These are phyloP conservation scores for Alternaria conjuncta DNA, from an alignment of 2,329 filamentous ascomycete species.

Conservation along the genomic window DNA sequence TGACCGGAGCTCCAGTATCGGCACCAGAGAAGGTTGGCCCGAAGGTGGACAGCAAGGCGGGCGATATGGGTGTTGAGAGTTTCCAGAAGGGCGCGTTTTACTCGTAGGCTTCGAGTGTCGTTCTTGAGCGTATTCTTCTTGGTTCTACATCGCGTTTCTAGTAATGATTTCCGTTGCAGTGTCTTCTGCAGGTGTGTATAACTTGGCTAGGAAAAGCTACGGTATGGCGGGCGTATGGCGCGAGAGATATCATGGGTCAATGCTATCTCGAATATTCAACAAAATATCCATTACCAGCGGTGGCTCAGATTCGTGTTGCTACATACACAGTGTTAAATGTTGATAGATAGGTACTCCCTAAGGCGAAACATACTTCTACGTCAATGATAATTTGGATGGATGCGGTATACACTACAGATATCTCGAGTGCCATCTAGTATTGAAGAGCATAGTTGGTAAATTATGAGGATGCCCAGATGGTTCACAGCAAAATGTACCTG, in stretches of 20 bases:
- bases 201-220: conserved; percentile 33
- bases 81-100: conserved; percentile 75
- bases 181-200: conserved; percentile 12
- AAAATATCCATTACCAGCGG: neutral
- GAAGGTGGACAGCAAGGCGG: conserved; percentile 63
- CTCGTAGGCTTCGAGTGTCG: conserved; percentile 53
- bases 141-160: conserved; percentile 13
- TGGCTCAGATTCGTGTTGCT: neutral
- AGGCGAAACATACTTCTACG: neutral
- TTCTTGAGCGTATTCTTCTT: conserved; percentile 14
- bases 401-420: neutral
- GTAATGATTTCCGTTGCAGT: neutral
- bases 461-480: neutral
- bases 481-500: neutral
- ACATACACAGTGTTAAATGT: neutral
- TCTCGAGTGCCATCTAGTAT: neutral
- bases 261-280: neutral
- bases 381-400: accelerated
- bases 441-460: neutral
- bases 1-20: conserved; percentile 54
- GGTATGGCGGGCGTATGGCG: conserved; percentile 21
- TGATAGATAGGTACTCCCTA: neutral
- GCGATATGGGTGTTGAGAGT: conserved; percentile 70
- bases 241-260: conserved; percentile 17
- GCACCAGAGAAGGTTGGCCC: conserved; percentile 52